Evolutionary conservation across 164 flowering plant genomes (phyloP).

Genomic region (Tetrastigma voinierianum): DNA sequence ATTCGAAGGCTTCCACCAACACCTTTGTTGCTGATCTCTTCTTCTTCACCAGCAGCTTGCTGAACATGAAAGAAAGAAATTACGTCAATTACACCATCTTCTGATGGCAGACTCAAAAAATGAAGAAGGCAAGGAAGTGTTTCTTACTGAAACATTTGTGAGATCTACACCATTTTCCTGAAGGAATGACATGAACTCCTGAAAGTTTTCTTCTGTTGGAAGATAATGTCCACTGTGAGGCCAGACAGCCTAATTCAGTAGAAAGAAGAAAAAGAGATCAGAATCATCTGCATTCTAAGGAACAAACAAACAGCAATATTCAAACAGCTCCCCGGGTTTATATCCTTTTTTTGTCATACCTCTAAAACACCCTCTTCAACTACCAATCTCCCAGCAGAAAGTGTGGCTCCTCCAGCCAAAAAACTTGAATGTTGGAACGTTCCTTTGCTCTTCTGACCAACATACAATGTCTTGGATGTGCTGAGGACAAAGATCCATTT

Average conservation of each 20-base stretch:
- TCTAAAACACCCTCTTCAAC: slow-evolving; percentile 65
- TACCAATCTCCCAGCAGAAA: slow-evolving; percentile 86
- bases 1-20: neutral
- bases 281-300: neutral
- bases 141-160: slow-evolving; percentile 64
- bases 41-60: slow-evolving; percentile 63
- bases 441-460: slow-evolving; percentile 83
- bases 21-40: slow-evolving; percentile 13
- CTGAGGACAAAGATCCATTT: slow-evolving; percentile 98
- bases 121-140: neutral
- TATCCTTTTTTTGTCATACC: slow-evolving; percentile 37
- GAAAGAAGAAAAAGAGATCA: neutral
- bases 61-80: slow-evolving; percentile 19
- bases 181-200: slow-evolving; percentile 69
- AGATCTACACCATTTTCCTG: slow-evolving; percentile 65
- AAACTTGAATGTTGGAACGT: slow-evolving; percentile 95
- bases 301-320: neutral
- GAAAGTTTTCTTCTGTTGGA: slow-evolving; percentile 90
- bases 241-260: slow-evolving; percentile 73
- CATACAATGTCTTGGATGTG: slow-evolving; percentile 68
- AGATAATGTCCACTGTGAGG: slow-evolving; percentile 98
- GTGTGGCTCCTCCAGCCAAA: slow-evolving; percentile 97
- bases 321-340: neutral
- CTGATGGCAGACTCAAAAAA: neutral
- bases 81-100: neutral